These are phyloP conservation scores for Paspalum notatum DNA, from an alignment of 176 grass and related monocot species.

Conservation along the genomic window DNA sequence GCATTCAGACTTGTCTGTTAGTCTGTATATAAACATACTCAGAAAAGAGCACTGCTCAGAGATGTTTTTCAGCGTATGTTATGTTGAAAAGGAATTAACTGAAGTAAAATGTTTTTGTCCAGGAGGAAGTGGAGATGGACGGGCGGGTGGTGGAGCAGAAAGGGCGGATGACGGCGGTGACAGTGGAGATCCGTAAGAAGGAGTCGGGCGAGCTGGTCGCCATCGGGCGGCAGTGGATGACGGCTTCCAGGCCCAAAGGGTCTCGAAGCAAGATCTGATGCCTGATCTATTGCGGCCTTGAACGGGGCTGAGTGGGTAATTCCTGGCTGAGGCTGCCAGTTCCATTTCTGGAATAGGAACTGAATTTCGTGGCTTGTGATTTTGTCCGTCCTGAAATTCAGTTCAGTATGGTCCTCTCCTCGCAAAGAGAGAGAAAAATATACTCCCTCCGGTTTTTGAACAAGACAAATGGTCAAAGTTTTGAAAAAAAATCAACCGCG, in stretches of 20 bases:
- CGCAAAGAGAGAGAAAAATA: too few species aligned
- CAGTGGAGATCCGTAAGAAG: conserved; percentile 65
- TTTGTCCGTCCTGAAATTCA: too few species aligned
- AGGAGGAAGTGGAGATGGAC: conserved; percentile 82
- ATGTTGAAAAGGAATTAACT: neutral
- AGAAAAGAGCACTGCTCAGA: neutral
- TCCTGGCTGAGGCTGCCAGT: too few species aligned
- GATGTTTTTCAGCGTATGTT: neutral
- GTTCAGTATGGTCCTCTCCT: too few species aligned
- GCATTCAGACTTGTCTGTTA: neutral
- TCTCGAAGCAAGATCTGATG: conserved; percentile 58
- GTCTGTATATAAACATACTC: neutral
- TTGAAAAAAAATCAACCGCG: too few species aligned
- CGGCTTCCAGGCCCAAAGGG: conserved; percentile 46
- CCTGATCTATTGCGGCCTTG: neutral
- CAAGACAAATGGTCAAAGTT: too few species aligned
- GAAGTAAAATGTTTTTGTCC: neutral
- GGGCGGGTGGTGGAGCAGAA: conserved; percentile 59
- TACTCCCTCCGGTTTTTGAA: too few species aligned
- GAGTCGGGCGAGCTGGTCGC: conserved; percentile 56
- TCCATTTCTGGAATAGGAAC: too few species aligned
- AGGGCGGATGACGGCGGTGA: conserved; percentile 66
- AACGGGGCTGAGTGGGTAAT: too few species aligned
- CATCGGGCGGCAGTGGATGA: conserved; percentile 79
- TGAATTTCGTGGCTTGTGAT: too few species aligned